A percentile compares a stretch with the other conserved stretches of the same genome.
Conservation (phyloP, 257 asterid species). For the Solanum neorickii region DNA sequence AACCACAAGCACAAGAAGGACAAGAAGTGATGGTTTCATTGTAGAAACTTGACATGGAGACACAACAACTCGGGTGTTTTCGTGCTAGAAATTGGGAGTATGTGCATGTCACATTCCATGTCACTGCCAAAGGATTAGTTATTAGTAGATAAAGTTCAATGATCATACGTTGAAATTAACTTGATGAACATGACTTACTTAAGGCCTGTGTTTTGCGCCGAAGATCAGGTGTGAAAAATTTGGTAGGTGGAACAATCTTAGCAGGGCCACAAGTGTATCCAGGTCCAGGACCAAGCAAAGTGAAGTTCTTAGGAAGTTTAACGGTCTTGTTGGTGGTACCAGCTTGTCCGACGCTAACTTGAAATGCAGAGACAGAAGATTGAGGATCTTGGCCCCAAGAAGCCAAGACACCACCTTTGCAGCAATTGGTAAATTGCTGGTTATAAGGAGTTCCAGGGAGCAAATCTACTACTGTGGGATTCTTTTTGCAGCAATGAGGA, state of each 20-base stretch:
- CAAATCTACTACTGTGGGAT: conserved; percentile 51
- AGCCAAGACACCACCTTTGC: conserved; percentile 64
- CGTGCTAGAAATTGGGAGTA: conserved; percentile 62
- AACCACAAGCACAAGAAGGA: conserved; percentile 68
- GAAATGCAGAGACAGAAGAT: conserved; percentile 46
- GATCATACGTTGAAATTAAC: not conserved
- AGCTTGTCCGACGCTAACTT: conserved; percentile 65
- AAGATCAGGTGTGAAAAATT: conserved; percentile 53
- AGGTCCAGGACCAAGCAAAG: conserved; percentile 57
- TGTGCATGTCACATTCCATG: conserved; percentile 76
- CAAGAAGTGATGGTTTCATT: conserved; percentile 65
- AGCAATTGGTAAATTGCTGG: conserved; percentile 63
- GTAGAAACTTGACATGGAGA: conserved; percentile 75
- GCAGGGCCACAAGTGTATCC: conserved; percentile 87
- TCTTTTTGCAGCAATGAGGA: conserved; percentile 74
- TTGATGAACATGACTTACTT: conserved; percentile 24
- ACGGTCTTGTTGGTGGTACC: conserved; percentile 71
- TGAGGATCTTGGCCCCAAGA: conserved; percentile 67
- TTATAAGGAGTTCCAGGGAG: conserved; percentile 76
- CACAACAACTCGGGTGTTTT: conserved; percentile 65
- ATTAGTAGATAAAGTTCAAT: not conserved
- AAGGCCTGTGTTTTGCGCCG: conserved; percentile 66
- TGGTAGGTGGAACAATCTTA: conserved; percentile 54
- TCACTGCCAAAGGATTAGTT: conserved; percentile 30
- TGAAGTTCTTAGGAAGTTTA: conserved; percentile 66